Conservation (phyloP, 2,329 filamentous ascomycete species). For the Onygenales sp. region DNA sequence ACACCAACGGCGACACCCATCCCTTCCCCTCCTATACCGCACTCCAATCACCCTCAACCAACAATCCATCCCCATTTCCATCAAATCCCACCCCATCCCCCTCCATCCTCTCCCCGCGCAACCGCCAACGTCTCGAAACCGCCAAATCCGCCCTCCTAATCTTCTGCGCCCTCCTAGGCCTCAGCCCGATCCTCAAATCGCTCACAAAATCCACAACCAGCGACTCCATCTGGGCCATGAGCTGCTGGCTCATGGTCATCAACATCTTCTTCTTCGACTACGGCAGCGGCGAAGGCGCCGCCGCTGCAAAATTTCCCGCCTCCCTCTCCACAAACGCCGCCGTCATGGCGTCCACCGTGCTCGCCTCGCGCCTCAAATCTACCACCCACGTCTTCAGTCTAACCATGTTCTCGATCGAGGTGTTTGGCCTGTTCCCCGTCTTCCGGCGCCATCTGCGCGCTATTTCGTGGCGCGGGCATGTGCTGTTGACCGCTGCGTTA, state of each 20-base stretch:
- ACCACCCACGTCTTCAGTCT: slow-evolving; percentile 93
- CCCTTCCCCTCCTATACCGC: slow-evolving; percentile 18
- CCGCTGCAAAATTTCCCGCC: slow-evolving; percentile 43
- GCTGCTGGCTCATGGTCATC: slow-evolving; percentile 82
- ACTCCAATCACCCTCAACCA: slow-evolving; percentile 14
- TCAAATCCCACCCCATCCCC: slow-evolving; percentile 25
- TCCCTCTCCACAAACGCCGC: slow-evolving; percentile 88
- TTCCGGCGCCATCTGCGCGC: slow-evolving; percentile 83
- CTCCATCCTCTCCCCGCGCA: slow-evolving; percentile 41
- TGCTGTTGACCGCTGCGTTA: slow-evolving; percentile 63
- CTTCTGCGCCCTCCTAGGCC: slow-evolving; percentile 80
- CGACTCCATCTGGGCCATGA: slow-evolving; percentile 97
- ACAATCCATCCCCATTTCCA: slow-evolving; percentile 9
- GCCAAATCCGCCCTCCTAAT: slow-evolving; percentile 89
- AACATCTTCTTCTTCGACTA: slow-evolving; percentile 99
- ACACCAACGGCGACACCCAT: slow-evolving; percentile 10
- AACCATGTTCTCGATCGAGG: slow-evolving; percentile 92
- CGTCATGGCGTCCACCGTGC: slow-evolving; percentile 88
- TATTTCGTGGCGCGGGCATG: slow-evolving; percentile 71
- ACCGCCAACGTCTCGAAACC: slow-evolving; percentile 61
- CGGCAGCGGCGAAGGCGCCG: slow-evolving; percentile 47
- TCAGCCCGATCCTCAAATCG: slow-evolving; percentile 92
- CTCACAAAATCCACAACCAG: slow-evolving; percentile 86
- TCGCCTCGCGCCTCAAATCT: slow-evolving; percentile 78
- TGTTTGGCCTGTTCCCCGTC: slow-evolving; percentile 95